Evolutionary conservation across 1,139 yeast species (phyloP), one percentile per base, ranked within the genome.

Genomic region (Meyerozyma carpophila): DNA sequence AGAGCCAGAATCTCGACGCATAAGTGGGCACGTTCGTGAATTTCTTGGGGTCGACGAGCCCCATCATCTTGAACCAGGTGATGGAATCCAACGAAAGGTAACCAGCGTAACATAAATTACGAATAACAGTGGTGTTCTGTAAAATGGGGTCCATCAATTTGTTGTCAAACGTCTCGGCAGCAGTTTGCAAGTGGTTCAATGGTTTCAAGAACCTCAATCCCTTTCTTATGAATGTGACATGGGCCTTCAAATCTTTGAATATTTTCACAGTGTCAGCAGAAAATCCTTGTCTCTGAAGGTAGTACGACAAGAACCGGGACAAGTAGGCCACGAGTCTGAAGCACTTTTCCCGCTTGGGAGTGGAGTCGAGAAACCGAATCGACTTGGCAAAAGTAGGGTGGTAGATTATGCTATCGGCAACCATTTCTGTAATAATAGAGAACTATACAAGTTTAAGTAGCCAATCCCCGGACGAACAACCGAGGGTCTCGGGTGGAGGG

Each of bases 141-240:
- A 80, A 68, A 40, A 79, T 70, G 41, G 81, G 79, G 58, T 87
- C 95, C 47, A 77, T 65, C 43, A 90, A 75, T 68, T 85, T 84
- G 65, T 88, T 84, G 58, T 82, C 88, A 56, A 70, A 78, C 18
- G 87, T 77, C 51, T 77, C 75, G 4, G 88, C 75, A 7, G 94
- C 90, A 13, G 80, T 75, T 56, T 84, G 83, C 47, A 86, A 62
- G 61, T 86, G 91, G 58, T 76, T 77, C 57, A 91, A 67, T 1
- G 96, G 96, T 67, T 90, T 91, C 53, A 90, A 79, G 59, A 84
- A 82, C 57, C 98, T 78, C 75, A 91, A 70, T 18, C 91, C 82
- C 69, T 91, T 91, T 62, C 98, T 81, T 47, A 89, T 75, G 51
- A 85, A 70, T 14, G 88, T 81, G 32, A 84, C 73, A 50, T 83